Evolutionary conservation across 768 basidiomycete species (phyloP).

Genomic region (Agaricus bisporus): DNA sequence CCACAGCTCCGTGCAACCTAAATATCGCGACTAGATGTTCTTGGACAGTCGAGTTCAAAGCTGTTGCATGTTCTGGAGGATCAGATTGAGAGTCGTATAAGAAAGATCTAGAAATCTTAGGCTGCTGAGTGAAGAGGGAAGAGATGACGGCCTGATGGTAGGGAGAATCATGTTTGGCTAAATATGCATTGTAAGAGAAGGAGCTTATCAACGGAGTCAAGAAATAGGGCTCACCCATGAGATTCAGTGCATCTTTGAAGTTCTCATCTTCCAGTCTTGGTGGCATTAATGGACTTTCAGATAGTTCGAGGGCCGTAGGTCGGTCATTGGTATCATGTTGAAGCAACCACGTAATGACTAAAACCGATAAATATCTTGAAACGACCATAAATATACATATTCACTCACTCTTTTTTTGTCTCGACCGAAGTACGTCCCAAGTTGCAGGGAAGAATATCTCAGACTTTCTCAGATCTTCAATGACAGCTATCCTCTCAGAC

Average conservation of each 20-base stretch:
- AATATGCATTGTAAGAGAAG: not conserved
- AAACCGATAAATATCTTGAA: not conserved
- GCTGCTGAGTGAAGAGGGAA: conserved; percentile 70
- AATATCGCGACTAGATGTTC: conserved; percentile 76
- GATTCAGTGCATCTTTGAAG: conserved; percentile 69
- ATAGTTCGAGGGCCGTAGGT: conserved; percentile 78
- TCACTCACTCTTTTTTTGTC: conserved; percentile 65
- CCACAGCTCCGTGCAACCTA: conserved; percentile 84
- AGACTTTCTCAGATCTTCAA: conserved; percentile 72
- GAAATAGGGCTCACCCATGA: conserved; percentile 53
- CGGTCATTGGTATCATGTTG: conserved; percentile 76
- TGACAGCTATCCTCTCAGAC: conserved; percentile 77
- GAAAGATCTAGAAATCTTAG: conserved; percentile 56
- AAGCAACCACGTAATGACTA: conserved; percentile 77
- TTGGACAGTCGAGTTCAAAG: conserved; percentile 68
- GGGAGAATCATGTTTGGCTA: conserved; percentile 75
- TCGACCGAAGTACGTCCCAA: conserved; percentile 58
- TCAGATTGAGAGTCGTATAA: conserved; percentile 72
- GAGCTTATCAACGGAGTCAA: not conserved
- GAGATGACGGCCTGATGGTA: conserved; percentile 76
- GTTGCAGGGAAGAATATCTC: conserved; percentile 67
- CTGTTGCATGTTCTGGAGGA: conserved; percentile 60
- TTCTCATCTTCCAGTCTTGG: conserved; percentile 77
- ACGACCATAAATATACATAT: not conserved
- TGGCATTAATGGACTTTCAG: conserved; percentile 73